A percentile compares a stretch with the other conserved stretches of the same genome.
Conservation (phyloP, 805 yeast species). For the Kluyveromyces starmeri region DNA sequence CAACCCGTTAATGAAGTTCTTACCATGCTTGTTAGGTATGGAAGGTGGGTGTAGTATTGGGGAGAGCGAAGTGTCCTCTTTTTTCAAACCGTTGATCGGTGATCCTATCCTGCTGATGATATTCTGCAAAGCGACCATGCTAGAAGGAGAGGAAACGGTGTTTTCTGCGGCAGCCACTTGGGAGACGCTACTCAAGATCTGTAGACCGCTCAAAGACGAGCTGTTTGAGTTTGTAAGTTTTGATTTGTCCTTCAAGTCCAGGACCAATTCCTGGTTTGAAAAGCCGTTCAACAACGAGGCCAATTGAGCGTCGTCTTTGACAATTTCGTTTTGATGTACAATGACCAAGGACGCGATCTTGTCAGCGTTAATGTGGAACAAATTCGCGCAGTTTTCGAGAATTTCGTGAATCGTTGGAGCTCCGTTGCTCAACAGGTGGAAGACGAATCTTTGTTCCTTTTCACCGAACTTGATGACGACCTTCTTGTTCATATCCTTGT, state of each 20-base stretch:
- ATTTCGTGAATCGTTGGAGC: slow-evolving; percentile 76
- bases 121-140: slow-evolving; percentile 14
- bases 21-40: slow-evolving; percentile 8
- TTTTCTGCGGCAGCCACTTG: slow-evolving; percentile 3
- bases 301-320: slow-evolving; percentile 40
- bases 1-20: slow-evolving; percentile 20
- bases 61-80: not conserved
- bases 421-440: slow-evolving; percentile 53
- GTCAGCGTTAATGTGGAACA: slow-evolving; percentile 44
- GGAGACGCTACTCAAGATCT: slow-evolving; percentile 25
- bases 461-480: slow-evolving; percentile 44
- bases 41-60: slow-evolving; percentile 3
- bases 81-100: slow-evolving; percentile 5
- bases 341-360: slow-evolving; percentile 11
- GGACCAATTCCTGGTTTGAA: slow-evolving; percentile 29
- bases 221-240: slow-evolving; percentile 4
- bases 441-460: slow-evolving; percentile 54
- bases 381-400: slow-evolving; percentile 64
- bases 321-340: slow-evolving; percentile 17
- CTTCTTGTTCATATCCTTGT: slow-evolving; percentile 28
- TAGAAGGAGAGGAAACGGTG: slow-evolving; percentile 5
- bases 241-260: slow-evolving; percentile 31
- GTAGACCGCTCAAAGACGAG: slow-evolving; percentile 17
- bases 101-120: slow-evolving; percentile 16
- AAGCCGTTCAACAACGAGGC: slow-evolving; percentile 36